Evolutionary conservation across 169 alveolate species (phyloP), one percentile per base, ranked within the genome.

Genomic region (Prorocentrum cordatum): DNA sequence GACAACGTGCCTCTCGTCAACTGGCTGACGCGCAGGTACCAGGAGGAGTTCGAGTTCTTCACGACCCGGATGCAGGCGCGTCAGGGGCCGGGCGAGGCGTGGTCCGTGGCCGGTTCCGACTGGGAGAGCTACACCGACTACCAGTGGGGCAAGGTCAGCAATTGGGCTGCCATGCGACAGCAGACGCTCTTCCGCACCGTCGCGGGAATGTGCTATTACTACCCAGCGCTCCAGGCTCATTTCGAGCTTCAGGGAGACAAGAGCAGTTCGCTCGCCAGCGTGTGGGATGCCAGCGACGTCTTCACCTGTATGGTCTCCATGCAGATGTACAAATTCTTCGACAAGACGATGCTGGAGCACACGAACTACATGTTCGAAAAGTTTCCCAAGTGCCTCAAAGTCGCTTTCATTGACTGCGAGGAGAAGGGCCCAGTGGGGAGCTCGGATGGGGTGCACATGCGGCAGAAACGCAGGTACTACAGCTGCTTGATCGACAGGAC

Each of bases 121-220:
- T 77, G 87, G 87, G 75, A 73, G 54, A 77, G 59, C 64, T 77
- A 77, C 61, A 77, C 20, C 47, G 87, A 77, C 59, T 61, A 58
- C 29, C 61, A 77, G 45, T 77, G 87, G 87, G 87, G 59, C 32
- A 77, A 77, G 68, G 75, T 77, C 36, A 77, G 87, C 29, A 50
- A 47, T 33, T 75, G 86, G 86, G 86, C 86, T 4, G 47, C 86
- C 27, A 75, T 75, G 86, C 86, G 86, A 18, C 20, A 50, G 58
- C 86, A 75, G 47, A 75, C 86, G 50, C 86, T 75, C 31, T 75
- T 75, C 86, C 86, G 86, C 36, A 75, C 86, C 6, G 86, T 75
- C 31, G 54, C 72, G 16, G 86, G 86, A 27, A 75, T 29, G 36
- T 50, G 86, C 72, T 38, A 39, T 29, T 75, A 75, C 86, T 71